Base-by-base conservation (phyloP, 2,329 filamentous ascomycete species). In the Fusarium coffeatum region DNA sequence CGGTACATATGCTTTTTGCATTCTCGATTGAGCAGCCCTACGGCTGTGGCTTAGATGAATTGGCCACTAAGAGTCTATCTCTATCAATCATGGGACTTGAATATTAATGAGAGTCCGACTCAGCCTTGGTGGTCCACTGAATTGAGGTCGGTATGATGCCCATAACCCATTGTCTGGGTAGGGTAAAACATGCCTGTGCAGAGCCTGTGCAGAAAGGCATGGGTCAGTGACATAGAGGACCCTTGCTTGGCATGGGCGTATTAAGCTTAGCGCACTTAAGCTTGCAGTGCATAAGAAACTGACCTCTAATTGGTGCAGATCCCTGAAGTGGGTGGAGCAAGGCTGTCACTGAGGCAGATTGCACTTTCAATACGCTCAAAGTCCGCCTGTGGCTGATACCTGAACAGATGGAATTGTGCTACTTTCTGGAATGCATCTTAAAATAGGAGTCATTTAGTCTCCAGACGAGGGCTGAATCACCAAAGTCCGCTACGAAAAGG, bases 321-420 rank as follows among this genome's bases (percentile, higher is more conserved):
- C 63, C 63, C 5, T 66, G 61, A 5, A 15, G 8, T 28, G 48
- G 34, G 18, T 54, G 46, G 41, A 49, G 16, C 46, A 46, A 66
- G 63, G 62, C 63, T 61, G 63, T 66, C 63, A 66, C 63, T 55
- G 42, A 66, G 63, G 63, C 63, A 66, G 63, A 66, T 27, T 66
- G 34, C 12, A n/a, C 27, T 60, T 30, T 61, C 40, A 45, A 46
- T 57, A 64, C 59, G 59, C 61, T 28, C 45, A 34, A 49, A 58
- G 20, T 57, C 37, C 59, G 43, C 27, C 2, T 25, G 34, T 55
- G 23, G 25, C 42, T 43, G 37, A 20, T 28, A 32, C 28, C n/a
- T 43, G 40, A 27, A 22, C 23, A 42, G 23, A 59, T 43, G 11
- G 22, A 13, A 27, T 46, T 12, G 23, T 46, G 5, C 22, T 46